Percentiles rank a stretch among this genome's conserved stretches.
Evolutionary conservation across 2,329 filamentous ascomycete genomes (phyloP).

Genomic region (Fusarium sp.): DNA sequence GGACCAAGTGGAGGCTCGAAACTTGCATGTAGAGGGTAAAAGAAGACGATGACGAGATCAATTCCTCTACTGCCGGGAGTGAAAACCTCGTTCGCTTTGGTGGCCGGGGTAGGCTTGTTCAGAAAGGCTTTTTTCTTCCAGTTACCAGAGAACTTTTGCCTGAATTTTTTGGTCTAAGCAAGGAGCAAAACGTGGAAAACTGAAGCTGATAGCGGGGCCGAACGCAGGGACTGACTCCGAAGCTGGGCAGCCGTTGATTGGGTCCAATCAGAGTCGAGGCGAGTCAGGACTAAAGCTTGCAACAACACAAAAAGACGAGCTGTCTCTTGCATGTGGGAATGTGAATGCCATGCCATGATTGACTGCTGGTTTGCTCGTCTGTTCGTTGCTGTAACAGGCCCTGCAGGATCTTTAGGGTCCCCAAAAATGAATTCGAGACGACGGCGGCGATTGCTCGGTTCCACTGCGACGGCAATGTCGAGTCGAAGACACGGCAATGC

Average conservation of each 20-base stretch:
- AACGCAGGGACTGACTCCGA: slow-evolving; percentile 43
- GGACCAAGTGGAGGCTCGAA: slow-evolving; percentile 38
- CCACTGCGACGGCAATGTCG: slow-evolving; percentile 39
- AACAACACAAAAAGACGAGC: slow-evolving; percentile 29
- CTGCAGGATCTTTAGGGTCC: slow-evolving; percentile 18
- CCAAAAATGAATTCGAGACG: slow-evolving; percentile 31
- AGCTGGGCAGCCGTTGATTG: slow-evolving; percentile 33
- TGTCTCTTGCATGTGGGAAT: slow-evolving; percentile 46
- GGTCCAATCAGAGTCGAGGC: slow-evolving; percentile 45
- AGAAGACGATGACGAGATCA: slow-evolving; percentile 48
- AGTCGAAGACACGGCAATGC: slow-evolving; percentile 22
- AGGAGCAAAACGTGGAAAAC: slow-evolving; percentile 37
- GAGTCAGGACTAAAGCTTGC: slow-evolving; percentile 46
- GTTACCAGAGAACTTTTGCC: slow-evolving; percentile 38
- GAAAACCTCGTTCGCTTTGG: slow-evolving; percentile 35
- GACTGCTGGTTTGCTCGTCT: slow-evolving; percentile 2
- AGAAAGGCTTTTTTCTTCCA: slow-evolving; percentile 18
- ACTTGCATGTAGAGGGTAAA: slow-evolving; percentile 30
- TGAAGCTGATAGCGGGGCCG: slow-evolving; percentile 45
- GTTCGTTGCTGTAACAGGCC: slow-evolving; percentile 16
- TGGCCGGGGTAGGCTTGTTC: slow-evolving; percentile 47
- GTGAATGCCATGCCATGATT: slow-evolving; percentile 36
- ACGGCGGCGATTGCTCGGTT: slow-evolving; percentile 41
- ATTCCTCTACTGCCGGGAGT: slow-evolving; percentile 43
- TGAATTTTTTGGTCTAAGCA: slow-evolving; percentile 24